Evolutionary conservation across 2,329 filamentous ascomycete species (phyloP), one percentile per base, ranked within the genome.

Genomic region (Arthrobotrys entomopaga): DNA sequence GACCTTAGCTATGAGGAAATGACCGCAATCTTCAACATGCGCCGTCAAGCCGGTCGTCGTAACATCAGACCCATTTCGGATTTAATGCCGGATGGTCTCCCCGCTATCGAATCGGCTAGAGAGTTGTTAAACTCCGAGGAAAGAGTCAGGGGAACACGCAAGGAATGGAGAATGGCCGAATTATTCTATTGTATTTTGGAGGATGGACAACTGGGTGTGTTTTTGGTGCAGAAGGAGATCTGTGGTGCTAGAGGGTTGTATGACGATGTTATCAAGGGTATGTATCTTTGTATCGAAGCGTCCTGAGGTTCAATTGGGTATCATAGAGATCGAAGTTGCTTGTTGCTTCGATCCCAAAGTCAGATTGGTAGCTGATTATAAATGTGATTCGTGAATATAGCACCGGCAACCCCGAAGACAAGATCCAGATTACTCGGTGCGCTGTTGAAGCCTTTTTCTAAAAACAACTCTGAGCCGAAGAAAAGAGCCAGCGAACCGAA

Each of bases 111-210:
- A 58, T 42, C 52, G 8, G 48, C 57, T 15, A 70, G 34, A n/a
- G 22, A 11, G 2, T 50, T 48, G n/a, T 29, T 70, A 15, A 64
- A 70, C 34, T 42, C 26, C 5, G 58, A 70, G 7, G 65, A 70
- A 58, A 24, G 26, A 6, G 52, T 2, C 2, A 63, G 58, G 6
- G 43, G 52, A 11, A 63, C 57, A 8, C 26, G 24, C 1, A 63
- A 46, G 15, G 65, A 70, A 26, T 70, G 65, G 65, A 58, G 46
- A 20, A 3, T 70, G 10, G 49, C 58, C 22, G 50, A 63, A 1
- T 22, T 61, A 38, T 69, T 61, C 15, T 69, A 69, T 26, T 61
- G 50, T 26, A 2, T 54, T 1, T 15, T 61, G 3, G 65, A 48
- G 1, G 65, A 56, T 11, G 65, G 26, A 0, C 8, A 24, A 13